Percentiles rank a stretch among this genome's conserved stretches.
These are phyloP conservation scores for Pinguiococcus pyrenoidosus DNA, from an alignment of 108 stramenopile genomes.

Conservation along the genomic window DNA sequence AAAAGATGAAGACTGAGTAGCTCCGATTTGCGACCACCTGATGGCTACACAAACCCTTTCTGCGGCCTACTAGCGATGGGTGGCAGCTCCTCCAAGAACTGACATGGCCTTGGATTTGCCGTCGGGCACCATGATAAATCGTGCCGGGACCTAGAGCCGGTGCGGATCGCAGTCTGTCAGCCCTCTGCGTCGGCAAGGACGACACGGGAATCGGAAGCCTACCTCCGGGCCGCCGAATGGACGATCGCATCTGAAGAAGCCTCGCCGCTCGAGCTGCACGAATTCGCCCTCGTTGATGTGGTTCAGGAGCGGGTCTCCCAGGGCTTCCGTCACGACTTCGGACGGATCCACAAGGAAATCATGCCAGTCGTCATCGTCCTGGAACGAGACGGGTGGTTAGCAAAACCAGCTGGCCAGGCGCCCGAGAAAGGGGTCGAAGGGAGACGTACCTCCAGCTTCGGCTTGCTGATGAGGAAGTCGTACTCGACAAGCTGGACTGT, in stretches of 20 bases:
- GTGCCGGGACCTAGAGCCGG: neutral
- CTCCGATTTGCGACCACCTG: too few relatives aligned
- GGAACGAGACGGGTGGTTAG: too few relatives aligned
- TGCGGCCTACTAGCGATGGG: too few relatives aligned
- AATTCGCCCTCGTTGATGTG: conserved; percentile 52
- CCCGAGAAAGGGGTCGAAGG: too few relatives aligned
- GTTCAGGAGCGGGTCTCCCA: conserved; percentile 35
- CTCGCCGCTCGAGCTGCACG: conserved; percentile 92
- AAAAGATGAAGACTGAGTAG: too few relatives aligned
- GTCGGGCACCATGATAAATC: conserved; percentile 75
- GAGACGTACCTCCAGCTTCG: conserved; percentile 32
- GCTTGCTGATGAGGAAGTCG: conserved; percentile 89
- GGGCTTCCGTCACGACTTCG: conserved; percentile 47
- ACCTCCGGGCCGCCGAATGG: too few relatives aligned
- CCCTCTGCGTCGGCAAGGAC: neutral
- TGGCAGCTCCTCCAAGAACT: too few relatives aligned
- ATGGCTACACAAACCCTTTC: too few relatives aligned
- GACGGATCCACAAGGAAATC: too few relatives aligned
- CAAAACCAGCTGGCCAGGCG: too few relatives aligned
- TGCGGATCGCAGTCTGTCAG: neutral
- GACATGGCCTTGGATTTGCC: conserved; percentile 93
- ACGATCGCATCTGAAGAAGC: conserved; percentile 60
- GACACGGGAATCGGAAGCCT: too few relatives aligned
- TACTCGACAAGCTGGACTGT: conserved; percentile 69
- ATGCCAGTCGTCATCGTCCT: conserved; percentile 86